Evolutionary conservation across 2,329 filamentous ascomycete genomes (phyloP), one percentile per base, ranked within the genome.

Genomic region (Arthrobotrys entomopaga): DNA sequence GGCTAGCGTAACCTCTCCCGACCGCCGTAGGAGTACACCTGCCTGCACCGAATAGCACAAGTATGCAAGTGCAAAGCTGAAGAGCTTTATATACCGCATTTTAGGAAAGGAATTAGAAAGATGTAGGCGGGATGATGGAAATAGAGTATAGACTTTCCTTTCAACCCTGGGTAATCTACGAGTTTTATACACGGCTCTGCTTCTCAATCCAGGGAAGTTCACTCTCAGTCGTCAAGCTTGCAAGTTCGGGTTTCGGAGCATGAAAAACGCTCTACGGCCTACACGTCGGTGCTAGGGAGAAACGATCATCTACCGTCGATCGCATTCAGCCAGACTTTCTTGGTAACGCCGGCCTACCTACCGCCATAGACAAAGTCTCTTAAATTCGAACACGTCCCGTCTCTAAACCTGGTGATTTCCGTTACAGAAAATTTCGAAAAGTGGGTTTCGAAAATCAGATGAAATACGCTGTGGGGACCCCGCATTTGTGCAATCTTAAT

Each of bases 1-100:
- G 19, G 70, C 77, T 22, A 79, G 73, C 8, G 77, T 77, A 19
- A 79, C 77, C 54, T 78, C 75, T 11, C 72, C 69, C 20, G 77
- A 76, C 65, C 78, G 54, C 54, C 77, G 78, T 49, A 64, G 53
- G 29, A 77, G 54, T n/a, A 71, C 59, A 52, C 57, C 53, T 38
- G 65, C 65, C 6, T 64, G 58, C n/a, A 58, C 50, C 8, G 52
- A 70, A 48, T 20, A 34, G 52, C 40, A 64, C 16, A 70, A 42
- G 16, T 54, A 64, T 2, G 58, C 50, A 56, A 64, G 43, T 42
- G 58, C 40, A 46, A 70, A 53, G 1, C 34, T 64, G 19, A 64
- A 52, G 46, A 64, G 20, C 4, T 56, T 56, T 40, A 48, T 13
- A 16, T 58, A 43, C 16, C 34, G 43, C 65, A 64, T 70, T 38